Base-by-base conservation (phyloP, 2,329 filamentous ascomycete genomes). In the Neopestalotiopsis rosae region DNA sequence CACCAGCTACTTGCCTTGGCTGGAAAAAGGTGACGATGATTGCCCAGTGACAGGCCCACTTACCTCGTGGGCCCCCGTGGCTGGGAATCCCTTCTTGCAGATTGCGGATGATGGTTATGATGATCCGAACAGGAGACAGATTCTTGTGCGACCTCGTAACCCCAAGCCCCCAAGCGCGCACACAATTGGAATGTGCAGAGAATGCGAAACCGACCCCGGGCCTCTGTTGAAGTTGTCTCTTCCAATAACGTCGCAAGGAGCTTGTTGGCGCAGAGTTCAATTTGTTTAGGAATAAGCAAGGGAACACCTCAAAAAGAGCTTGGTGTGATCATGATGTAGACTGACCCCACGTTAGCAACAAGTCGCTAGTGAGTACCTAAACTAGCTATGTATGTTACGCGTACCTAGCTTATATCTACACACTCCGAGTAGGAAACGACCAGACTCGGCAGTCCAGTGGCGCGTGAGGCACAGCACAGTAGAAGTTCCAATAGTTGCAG, bases 61-160 rank as follows among this genome's bases (percentile, higher is more conserved):
- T 52, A 20, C 45, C 45, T 52, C 45, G 45, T 38, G 34, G 34
- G 34, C 34, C 34, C 34, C 34, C 34, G 34, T 52, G 45, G 45
- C 45, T 52, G 45, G 45, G 45, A 52, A 52, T 52, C 45, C 45
- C 45, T 52, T 52, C 45, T 52, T 52, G 45, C 45, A 52, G 45
- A 52, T 52, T 52, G 34, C 5, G 34, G 45, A 52, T 52, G n/a
- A 20, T 52, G 45, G n/a, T 20, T 52, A 4, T 28, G 24, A 28
- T 28, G 24, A 28, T 28, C 24, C 24, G 14, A 20, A 9, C 7
- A 52, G 17, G 45, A 52, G 34, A 10, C 34, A 38, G 24, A 28
- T 10, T 38, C 34, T 38, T 38, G 34, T 38, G 34, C 34, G 34
- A 38, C 34, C 34, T 28, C 24, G 24, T 10, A 10, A 38, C 10